Percentiles rank a stretch among this genome's conserved stretches.
Conservation (phyloP, 1,139 yeast species). For the Suhomyces maxii region DNA sequence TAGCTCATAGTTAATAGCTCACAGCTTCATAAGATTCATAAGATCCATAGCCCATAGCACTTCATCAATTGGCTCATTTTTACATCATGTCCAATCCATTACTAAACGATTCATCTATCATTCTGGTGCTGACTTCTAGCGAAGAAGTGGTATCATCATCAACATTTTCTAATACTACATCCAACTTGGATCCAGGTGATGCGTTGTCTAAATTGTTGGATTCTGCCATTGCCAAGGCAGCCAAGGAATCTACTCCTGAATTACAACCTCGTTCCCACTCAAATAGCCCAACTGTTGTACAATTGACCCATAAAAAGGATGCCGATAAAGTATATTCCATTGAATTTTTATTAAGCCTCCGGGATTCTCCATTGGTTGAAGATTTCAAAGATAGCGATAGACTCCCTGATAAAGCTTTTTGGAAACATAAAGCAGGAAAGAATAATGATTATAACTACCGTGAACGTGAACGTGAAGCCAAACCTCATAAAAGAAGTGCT, state of each 20-base stretch:
- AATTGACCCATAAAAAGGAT: conserved; percentile 6
- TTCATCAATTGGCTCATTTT: neutral
- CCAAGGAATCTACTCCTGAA: conserved; percentile 48
- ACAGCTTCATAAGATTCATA: no score
- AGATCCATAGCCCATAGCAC: neutral
- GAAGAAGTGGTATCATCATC: conserved; percentile 6
- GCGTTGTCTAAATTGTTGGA: conserved; percentile 44
- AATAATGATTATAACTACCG: conserved; percentile 4
- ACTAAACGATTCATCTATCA: conserved; percentile 38
- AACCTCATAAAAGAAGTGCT: conserved; percentile 14
- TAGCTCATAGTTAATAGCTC: no score
- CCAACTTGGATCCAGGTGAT: conserved; percentile 31
- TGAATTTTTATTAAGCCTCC: conserved; percentile 35
- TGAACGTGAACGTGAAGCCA: conserved; percentile 13
- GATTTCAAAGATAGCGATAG: conserved; percentile 24
- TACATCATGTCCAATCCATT: conserved; percentile 21
- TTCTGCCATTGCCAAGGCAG: conserved; percentile 46
- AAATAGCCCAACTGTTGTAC: conserved; percentile 16
- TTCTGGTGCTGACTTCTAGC: conserved; percentile 15
- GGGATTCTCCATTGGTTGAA: conserved; percentile 36
- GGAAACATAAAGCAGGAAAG: conserved; percentile 29
- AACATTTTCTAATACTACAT: neutral
- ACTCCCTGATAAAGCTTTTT: conserved; percentile 46
- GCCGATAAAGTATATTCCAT: conserved; percentile 35
- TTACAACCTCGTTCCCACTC: conserved; percentile 22